Evolutionary conservation across 345 rosid genomes (phyloP), one percentile per base, ranked within the genome.

Genomic region (Zanthoxylum bungeanum): DNA sequence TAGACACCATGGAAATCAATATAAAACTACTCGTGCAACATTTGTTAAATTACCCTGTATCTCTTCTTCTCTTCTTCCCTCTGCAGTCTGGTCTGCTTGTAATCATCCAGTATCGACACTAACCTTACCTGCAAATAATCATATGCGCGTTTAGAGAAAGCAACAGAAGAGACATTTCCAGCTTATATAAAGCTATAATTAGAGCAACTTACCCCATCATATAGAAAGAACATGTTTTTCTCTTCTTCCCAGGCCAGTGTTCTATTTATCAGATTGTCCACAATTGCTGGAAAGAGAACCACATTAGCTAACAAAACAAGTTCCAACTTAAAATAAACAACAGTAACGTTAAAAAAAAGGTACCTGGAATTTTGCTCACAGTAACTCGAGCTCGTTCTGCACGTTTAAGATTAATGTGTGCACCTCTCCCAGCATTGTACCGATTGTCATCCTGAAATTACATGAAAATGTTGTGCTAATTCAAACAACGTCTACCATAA

Each of bases 61-160:
- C 96, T 85, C 84, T 73, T 91, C 83, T 90, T 95, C 84, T 95
- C 96, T 72, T 89, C 98, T 84, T 92, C 97, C 61, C 84, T 92
- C 37, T 81, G 92, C 75, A 78, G 88, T 69, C 99, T 86, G 69
- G 97, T 78, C 64, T 88, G 74, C 77, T 90, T 90, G 87, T 94
- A 94, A 78, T 91, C 98, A 63, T 91, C 93, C 60, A 95, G 83
- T 80, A 95, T 85, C 0, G 93, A 81, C 62, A 92, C 92, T 64
- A 95, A 72, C 21, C 99, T 80, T 36, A 75, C 93, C 99, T 92
- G 85, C 3, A 75, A 66, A 56, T n/a, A 64, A 62, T 56, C 69
- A 70, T 49, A 47, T 17, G 53, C 19, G 27, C 39, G 8, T 39
- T 28, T 2, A 21, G 25, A 19, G 52, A 22, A 22, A 5, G 56